Base-by-base conservation (phyloP, 1,284 basidiomycete genomes). In the Heliocybe sulcata region DNA sequence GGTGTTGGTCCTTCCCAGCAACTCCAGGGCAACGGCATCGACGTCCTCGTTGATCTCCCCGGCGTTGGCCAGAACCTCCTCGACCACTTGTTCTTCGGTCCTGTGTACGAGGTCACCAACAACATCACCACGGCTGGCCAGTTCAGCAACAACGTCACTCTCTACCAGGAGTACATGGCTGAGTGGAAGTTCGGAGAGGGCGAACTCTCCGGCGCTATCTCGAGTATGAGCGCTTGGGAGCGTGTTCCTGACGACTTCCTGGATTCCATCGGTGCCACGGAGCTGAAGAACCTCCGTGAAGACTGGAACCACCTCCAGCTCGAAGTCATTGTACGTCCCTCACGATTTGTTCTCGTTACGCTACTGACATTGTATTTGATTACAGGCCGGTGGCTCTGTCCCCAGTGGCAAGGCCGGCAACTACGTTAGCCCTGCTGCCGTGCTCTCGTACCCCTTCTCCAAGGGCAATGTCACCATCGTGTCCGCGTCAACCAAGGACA, bases 11-110 rank as follows among this genome's bases (percentile, higher is more conserved):
- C 83, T 20, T 72, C 73, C 2, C 66, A 70, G 16, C 74, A 85
- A 20, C 74, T 89, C n/a, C 59, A 69, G 10, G 64, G 70, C 31
- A 69, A 78, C 55, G 61, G 64, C 9, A 82, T 88, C 27, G 71
- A 76, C 0, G 65, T 85, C 14, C 62, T 84, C 1, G 66, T 74
- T 45, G 77, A 86, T 58, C 70, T 80, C 2, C 77, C 81, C 0
- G 80, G 77, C 10, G 85, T 89, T 8, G 83, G 85, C 10, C 66
- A 73, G 2, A 74, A 85, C 60, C 74, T 86, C 22, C 70, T 72
- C 56, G 85, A 89, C 60, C 86, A 88, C 62, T 69, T 73, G 2
- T 67, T 73, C 22, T 65, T 83, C 42, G 47, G 47, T 8, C 47
- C 47, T 16, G 47, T 49, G 20, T 49, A 49, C 47, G 9, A 49